Conservation (phyloP, 495 filamentous ascomycete species). For the Lasiosphaeria ovina region DNA sequence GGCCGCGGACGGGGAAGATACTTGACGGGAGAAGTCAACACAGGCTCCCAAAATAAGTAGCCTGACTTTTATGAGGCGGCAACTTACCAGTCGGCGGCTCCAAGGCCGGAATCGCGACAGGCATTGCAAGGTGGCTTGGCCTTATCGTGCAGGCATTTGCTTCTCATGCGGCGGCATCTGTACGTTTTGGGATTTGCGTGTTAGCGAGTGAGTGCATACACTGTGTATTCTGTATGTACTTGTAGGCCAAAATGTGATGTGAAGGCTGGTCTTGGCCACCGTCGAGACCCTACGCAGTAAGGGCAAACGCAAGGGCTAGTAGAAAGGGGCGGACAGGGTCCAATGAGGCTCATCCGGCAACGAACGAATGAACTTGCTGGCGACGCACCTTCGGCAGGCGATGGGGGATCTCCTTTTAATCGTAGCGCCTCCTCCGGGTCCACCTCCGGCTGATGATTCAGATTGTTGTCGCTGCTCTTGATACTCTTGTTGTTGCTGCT, state of each 20-base stretch:
- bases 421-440: constrained; percentile 4
- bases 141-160: constrained; percentile 49
- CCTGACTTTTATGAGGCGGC: constrained; percentile 39
- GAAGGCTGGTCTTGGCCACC: too few species aligned
- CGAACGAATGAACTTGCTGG: background rate
- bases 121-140: constrained; percentile 42
- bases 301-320: too few species aligned
- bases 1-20: constrained; percentile 44
- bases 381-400: constrained; percentile 48
- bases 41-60: background rate
- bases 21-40: constrained; percentile 20
- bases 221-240: background rate
- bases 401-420: constrained; percentile 48
- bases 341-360: background rate
- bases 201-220: background rate
- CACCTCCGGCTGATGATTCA: background rate
- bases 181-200: background rate
- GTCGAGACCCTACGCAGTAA: too few species aligned
- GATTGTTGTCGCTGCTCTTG: constrained; percentile 15
- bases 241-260: background rate
- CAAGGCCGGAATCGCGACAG: constrained; percentile 43
- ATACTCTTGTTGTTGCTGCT: constrained; percentile 15
- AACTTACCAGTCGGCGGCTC: constrained; percentile 42
- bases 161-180: constrained; percentile 51
- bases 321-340: background rate